These are phyloP conservation scores for Penicillium odoratum DNA, from an alignment of 495 filamentous ascomycete genomes.

Conservation along the genomic window DNA sequence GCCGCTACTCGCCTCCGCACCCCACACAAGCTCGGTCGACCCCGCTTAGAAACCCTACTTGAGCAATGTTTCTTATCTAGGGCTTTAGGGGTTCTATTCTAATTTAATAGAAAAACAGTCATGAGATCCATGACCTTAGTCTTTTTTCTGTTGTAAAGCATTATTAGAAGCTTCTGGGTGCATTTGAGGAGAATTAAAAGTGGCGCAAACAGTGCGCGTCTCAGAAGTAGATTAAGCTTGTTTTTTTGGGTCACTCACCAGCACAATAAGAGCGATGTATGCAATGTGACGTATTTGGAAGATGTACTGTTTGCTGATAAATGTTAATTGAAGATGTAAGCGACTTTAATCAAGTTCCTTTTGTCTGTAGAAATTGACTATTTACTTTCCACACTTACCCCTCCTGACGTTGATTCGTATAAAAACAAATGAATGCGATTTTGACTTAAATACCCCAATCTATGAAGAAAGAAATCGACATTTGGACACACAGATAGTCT, in stretches of 20 bases:
- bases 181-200: neutral
- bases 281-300: neutral
- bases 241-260: neutral
- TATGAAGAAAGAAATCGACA: too few relatives aligned
- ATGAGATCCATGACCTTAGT: too few relatives aligned
- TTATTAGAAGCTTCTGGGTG: too few relatives aligned
- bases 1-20: too few relatives aligned
- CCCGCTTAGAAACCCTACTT: neutral
- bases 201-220: neutral
- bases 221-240: neutral
- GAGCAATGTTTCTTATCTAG: neutral
- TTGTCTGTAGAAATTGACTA: neutral
- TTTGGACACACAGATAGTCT: too few relatives aligned
- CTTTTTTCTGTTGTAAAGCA: too few relatives aligned
- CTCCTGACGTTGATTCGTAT: neutral
- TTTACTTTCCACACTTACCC: neutral
- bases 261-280: neutral
- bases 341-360: neutral
- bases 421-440: too few relatives aligned
- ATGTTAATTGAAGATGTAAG: neutral
- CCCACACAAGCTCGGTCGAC: neutral
- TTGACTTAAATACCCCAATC: too few relatives aligned
- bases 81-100: neutral
- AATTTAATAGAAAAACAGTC: too few relatives aligned
- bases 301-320: neutral